Evolutionary conservation across 768 basidiomycete genomes (phyloP), one percentile per base, ranked within the genome.

Genomic region (Polyporus arcularius): DNA sequence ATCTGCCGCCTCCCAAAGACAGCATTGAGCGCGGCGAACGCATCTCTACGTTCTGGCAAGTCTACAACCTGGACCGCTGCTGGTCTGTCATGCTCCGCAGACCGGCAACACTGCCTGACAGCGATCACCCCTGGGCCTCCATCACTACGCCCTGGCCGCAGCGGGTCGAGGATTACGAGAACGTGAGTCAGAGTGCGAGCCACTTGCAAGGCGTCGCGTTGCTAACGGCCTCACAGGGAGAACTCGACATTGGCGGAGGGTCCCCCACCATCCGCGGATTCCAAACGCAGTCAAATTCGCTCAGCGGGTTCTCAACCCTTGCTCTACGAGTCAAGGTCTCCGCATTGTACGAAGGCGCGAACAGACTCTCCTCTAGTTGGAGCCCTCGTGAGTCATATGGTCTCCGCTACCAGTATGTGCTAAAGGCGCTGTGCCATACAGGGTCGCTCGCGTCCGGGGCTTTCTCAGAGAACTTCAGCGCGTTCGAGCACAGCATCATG

Each of bases 61-160:
- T 90, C 11, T 94, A 86, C 73, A 84, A 85, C 67, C 77, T 92
- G 64, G 91, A 94, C 72, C 83, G 87, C 32, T 90, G 89, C 68
- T 92, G 90, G 89, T 90, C 90, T 21, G 85, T 87, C 5, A 82
- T 85, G 10, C 79, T 92, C 6, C 86, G 84, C 32, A 86, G 87
- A 62, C 88, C 89, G 4, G 76, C 79, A 10, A 77, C 85, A 43
- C 84, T 92, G 43, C 82, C 85, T 15, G 89, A 92, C 64, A 82
- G 83, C 51, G 76, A 80, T 39, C 80, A 84, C 56, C 76, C 81
- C 11, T 81, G 77, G 65, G 78, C 83, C 46, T 78, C 86, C 18
- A 86, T 92, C 64, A 82, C 80, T 63, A 86, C 86, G 68, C 89
- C 90, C 12, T 93, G 90, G 89, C 89, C 91, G 18, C 85, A 89